These are phyloP conservation scores for Fusarium proliferatum DNA, from an alignment of 2,329 filamentous ascomycete genomes.

Conservation along the genomic window DNA sequence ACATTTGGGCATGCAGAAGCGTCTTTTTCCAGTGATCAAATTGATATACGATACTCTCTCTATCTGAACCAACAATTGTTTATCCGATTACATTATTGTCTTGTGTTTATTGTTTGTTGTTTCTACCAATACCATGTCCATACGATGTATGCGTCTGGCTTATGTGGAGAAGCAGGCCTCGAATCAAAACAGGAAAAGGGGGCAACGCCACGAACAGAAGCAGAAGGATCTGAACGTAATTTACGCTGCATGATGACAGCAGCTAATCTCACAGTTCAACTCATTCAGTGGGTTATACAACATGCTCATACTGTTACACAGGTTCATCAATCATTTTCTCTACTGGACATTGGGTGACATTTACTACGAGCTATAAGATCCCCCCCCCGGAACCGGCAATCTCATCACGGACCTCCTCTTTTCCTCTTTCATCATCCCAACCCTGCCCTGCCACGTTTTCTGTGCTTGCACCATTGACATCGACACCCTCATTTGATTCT, in stretches of 20 bases:
- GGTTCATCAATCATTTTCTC: not conserved
- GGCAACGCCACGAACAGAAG: slow-evolving; percentile 1
- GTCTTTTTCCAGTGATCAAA: not conserved
- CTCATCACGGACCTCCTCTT: slow-evolving; percentile 35
- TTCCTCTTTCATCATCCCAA: slow-evolving; percentile 25
- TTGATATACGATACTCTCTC: not conserved
- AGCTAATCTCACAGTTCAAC: not conserved
- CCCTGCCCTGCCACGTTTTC: slow-evolving; percentile 45
- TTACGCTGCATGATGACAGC: slow-evolving; percentile 8
- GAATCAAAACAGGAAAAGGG: slow-evolving; percentile 24
- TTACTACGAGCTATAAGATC: not conserved
- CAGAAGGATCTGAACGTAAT: slow-evolving; percentile 12
- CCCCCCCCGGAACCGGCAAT: slow-evolving; percentile 32
- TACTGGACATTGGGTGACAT: not conserved
- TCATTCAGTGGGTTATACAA: not conserved
- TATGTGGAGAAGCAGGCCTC: slow-evolving; percentile 19
- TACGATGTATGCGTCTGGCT: slow-evolving; percentile 1
- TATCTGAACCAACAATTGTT: not conserved
- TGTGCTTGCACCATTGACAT: slow-evolving; percentile 15
- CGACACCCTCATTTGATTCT: not conserved
- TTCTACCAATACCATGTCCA: slow-evolving; percentile 2
- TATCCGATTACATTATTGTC: not conserved
- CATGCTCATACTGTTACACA: slow-evolving; percentile 4
- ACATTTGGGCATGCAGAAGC: slow-evolving; percentile 6
- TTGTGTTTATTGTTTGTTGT: not conserved